A percentile compares a stretch with the other conserved stretches of the same genome.
These are phyloP conservation scores for Paecilomyces sp. DNA, from an alignment of 2,329 filamentous ascomycete species.

Conservation along the genomic window DNA sequence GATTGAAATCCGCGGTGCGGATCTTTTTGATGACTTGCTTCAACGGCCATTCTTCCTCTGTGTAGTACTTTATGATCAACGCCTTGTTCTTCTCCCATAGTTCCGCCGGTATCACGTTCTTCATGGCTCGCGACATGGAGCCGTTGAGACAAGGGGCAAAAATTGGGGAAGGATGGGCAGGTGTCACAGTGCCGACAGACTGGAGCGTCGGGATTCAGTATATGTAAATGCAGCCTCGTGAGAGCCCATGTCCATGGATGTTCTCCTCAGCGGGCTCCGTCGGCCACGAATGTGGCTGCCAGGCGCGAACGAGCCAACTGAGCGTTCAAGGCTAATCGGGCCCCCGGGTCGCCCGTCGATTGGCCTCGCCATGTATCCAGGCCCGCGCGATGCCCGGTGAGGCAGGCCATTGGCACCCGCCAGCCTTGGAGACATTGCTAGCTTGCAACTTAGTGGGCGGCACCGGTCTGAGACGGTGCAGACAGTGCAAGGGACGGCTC, in stretches of 20 bases:
- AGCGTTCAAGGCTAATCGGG: neutral
- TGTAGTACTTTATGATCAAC: constrained; percentile 34
- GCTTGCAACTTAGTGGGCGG: neutral
- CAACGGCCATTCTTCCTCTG: constrained; percentile 39
- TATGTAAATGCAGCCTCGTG: constrained; percentile 18
- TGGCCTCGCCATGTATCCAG: neutral
- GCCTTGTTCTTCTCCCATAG: constrained; percentile 38
- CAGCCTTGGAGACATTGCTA: neutral
- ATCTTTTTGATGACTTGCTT: constrained; percentile 40
- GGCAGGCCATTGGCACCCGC: neutral
- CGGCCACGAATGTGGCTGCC: neutral
- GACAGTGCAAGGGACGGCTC: neutral
- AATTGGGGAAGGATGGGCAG: constrained; percentile 18
- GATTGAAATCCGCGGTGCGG: constrained; percentile 34
- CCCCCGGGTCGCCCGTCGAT: neutral
- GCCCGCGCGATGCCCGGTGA: neutral
- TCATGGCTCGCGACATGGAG: constrained; percentile 27
- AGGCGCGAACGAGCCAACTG: neutral
- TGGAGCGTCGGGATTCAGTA: constrained; percentile 1
- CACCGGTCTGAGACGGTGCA: neutral
- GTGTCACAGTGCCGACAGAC: constrained; percentile 7
- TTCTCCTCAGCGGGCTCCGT: neutral
- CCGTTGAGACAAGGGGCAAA: constrained; percentile 26
- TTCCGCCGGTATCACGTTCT: constrained; percentile 35
- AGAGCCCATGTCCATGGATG: constrained; percentile 16